Evolutionary conservation across 139 green algal species (phyloP), one percentile per base, ranked within the genome.

Genomic region (Zygnema circumcarinatum): DNA sequence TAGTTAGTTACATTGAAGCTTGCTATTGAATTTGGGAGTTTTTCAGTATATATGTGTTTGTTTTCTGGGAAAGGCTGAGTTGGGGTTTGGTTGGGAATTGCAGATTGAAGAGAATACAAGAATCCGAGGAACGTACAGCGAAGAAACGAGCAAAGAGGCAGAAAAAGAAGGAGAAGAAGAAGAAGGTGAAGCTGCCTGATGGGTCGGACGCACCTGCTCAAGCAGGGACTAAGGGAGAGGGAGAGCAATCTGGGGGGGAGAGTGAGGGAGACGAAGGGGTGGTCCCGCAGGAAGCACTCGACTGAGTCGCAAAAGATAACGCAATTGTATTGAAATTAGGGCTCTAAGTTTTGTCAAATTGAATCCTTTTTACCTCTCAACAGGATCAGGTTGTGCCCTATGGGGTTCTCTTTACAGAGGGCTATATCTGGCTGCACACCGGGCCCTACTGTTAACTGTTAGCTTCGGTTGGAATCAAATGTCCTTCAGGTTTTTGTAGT

Each of bases 81-180:
- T 72, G 56, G n/a, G n/a, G n/a, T n/a, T n/a, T n/a, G n/a, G n/a
- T n/a, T n/a, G n/a, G n/a, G n/a, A n/a, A n/a, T 42, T 85, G 38
- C 40, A 85, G 79, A 33, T n/a, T 88, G 39, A 7, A 90, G 21
- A 38, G 41, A 81, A 41, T 90, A 38, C 29, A 90, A 35, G 54
- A 56, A 83, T 32, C 79, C 2, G 85, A 90, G 54, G 79, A 89
- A 81, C 47, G 85, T 25, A 90, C 85, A 38, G 85, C 85, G 29
- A 90, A 90, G 79, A 89, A 90, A 72, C 79, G 85, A 76, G 85
- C 85, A 33, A 90, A 90, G 33, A 32, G 85, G 38, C 85, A 90
- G 29, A 90, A 90, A 68, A 90, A 90, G 54, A 90, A 90, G 33
- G 81, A 89, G n/a, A 89, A 89, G 79, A 89, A 89, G 79, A 90